Evolutionary conservation across 2,329 filamentous ascomycete genomes (phyloP).

Genomic region (Colletotrichum siamense): DNA sequence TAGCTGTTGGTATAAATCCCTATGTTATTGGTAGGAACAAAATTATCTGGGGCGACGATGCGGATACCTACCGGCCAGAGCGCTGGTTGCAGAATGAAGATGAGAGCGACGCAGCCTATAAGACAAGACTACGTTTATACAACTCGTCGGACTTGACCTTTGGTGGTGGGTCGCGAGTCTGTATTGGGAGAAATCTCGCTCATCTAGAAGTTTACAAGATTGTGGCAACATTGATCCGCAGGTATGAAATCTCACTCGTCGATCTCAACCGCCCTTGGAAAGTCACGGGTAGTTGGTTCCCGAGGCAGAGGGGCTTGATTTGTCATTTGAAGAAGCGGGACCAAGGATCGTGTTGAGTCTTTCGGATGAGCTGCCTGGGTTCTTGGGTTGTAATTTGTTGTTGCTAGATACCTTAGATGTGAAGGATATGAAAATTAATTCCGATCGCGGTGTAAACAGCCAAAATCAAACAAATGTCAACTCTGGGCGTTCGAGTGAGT

Average conservation of each 20-base stretch:
- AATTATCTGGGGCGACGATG: conserved; percentile 48
- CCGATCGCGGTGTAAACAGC: fast-evolving
- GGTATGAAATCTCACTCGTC: conserved; percentile 42
- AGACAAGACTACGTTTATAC: conserved; percentile 38
- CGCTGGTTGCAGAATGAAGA: conserved; percentile 46
- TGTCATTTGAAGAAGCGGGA: conserved; percentile 21
- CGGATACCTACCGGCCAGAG: conserved; percentile 49
- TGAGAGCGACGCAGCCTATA: conserved; percentile 36
- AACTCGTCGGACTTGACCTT: conserved; percentile 43
- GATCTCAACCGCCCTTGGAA: conserved; percentile 25
- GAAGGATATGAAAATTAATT: too few relatives aligned
- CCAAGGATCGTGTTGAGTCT: background rate
- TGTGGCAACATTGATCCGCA: conserved; percentile 45
- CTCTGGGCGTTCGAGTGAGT: too few relatives aligned
- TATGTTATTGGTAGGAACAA: conserved; percentile 44
- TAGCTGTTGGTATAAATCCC: conserved; percentile 45
- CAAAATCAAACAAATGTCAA: too few relatives aligned
- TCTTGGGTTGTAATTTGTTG: too few relatives aligned
- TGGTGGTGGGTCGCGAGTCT: conserved; percentile 44
- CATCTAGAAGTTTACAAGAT: conserved; percentile 40
- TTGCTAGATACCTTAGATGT: too few relatives aligned
- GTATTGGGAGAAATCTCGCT: conserved; percentile 41
- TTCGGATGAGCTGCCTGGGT: background rate
- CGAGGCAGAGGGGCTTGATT: conserved; percentile 20
- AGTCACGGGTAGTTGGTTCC: conserved; percentile 22